Base-by-base conservation (phyloP, 306 rosid genomes). In the Glycyrrhiza uralensis region DNA sequence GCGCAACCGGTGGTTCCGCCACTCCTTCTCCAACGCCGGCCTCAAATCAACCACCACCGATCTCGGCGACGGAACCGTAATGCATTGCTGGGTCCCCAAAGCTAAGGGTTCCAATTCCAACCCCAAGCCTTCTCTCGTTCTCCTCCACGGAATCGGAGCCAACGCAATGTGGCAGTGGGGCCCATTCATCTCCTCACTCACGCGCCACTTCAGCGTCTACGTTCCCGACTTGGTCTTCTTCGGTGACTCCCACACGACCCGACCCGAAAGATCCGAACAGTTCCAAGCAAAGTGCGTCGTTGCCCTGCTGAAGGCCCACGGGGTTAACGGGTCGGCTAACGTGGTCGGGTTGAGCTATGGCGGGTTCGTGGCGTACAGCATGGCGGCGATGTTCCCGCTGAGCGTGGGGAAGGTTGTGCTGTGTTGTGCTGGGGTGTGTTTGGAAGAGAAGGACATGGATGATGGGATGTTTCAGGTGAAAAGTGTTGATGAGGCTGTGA, bases 121-220 rank as follows among this genome's bases (percentile, higher is more conserved):
- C n/a, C n/a, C n/a, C 35, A 90, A 88, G 30, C 94, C 92, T 12
- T 81, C 80, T 2, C 78, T 88, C 4, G 68, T 91, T 17, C 85
- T 91, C 24, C 71, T 91, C 76, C 96, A 91, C 7, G 96, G 96
- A 8, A 28, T 91, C 38, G 96, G 96, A 12, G 96, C 90, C 64
- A 89, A 87, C 76, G 94, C 97, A 61, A 77, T 85, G 97, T 90
- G 97, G 97, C 97, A 88, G 75, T 89, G 95, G 96, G 80, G 77
- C 71, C 62, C 55, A 3, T 71, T 87, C 83, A 9, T 88, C 42
- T 58, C 89, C 4, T 81, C 84, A 0, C 88, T 88, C 66, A 20
- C 71, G n/a, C 2, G 56, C 24, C 83, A 72, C 52, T 90, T 90
- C 90, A 90, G 88, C 73, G 74, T 90, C 75, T 90, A 76, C 56